These are phyloP conservation scores for Oryza punctata DNA, from an alignment of 176 grass and related monocot genomes.

Conservation along the genomic window DNA sequence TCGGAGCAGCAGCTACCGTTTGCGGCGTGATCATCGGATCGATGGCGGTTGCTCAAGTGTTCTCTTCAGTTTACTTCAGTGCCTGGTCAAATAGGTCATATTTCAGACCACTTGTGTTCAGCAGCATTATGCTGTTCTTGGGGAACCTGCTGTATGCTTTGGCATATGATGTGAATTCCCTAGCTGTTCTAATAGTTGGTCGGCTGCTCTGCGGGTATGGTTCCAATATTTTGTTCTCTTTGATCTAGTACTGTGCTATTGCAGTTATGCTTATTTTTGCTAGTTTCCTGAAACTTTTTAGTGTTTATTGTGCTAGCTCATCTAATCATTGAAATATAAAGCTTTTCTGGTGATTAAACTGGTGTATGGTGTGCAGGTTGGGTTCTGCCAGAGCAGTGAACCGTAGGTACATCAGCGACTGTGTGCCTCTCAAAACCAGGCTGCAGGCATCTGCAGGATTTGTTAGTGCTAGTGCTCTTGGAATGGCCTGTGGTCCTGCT, in stretches of 20 bases:
- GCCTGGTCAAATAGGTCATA: constrained; percentile 93
- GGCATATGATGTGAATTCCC: constrained; percentile 83
- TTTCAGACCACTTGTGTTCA: constrained; percentile 90
- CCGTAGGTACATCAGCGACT: constrained; percentile 93
- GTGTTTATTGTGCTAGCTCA: neutral
- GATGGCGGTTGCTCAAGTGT: constrained; percentile 93
- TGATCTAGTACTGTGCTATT: constrained; percentile 10
- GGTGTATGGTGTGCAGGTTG: constrained; percentile 55
- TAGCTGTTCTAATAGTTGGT: constrained; percentile 66
- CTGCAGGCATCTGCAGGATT: constrained; percentile 90
- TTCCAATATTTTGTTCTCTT: neutral
- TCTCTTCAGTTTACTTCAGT: constrained; percentile 99
- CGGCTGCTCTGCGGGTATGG: constrained; percentile 86
- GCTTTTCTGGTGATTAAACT: constrained; percentile 15
- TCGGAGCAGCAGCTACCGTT: constrained; percentile 92
- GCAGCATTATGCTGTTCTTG: constrained; percentile 78
- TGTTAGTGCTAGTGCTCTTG: constrained; percentile 93
- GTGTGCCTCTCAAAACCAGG: constrained; percentile 83
- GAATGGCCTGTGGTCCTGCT: constrained; percentile 91
- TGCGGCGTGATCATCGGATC: constrained; percentile 96
- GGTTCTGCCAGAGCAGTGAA: constrained; percentile 92
- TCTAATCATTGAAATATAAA: neutral
- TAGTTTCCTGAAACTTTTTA: neutral
- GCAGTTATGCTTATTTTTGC: constrained; percentile 19
- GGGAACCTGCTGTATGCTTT: constrained; percentile 86